Base-by-base conservation (phyloP, 2,329 filamentous ascomycete species). In the Venturia asperata region DNA sequence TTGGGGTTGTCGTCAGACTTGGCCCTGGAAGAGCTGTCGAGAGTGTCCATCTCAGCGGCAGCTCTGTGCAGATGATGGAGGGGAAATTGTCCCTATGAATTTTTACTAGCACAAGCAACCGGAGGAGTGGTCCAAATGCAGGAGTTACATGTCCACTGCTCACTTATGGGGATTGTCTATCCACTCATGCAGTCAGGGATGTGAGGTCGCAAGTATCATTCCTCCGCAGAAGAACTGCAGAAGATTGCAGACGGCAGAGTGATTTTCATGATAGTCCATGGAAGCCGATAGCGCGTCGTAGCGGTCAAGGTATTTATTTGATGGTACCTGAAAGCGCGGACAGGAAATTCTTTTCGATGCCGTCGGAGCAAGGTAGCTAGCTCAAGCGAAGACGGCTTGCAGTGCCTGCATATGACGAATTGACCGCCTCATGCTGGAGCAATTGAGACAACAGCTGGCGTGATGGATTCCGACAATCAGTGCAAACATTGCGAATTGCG, bases 1-100 rank as follows among this genome's bases (percentile, higher is more conserved):
- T 82, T 69, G 75, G 76, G 55, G 75, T 83, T 37, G 75, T 76
- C 45, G 77, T 83, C 60, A 73, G 73, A 64, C 68, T 81, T 71
- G 72, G 74, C 63, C 69, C 74, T 62, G 68, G 69, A 27, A 69
- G 72, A n/a, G 69, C 71, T 4, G 73, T 81, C 24, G 73, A 77
- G 66, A 73, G 70, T 47, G 70, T 81, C n/a, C 73, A 74, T 66
- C 73, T 82, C 61, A 75, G 74, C 67, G 78, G 79, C 39, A 74
- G 70, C 64, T 76, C 79, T 19, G 75, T 81, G 19, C 71, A 74
- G 67, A 76, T 81, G 6, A 78, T 77, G 75, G 70, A 77, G 65
- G 76, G 75, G n/a, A 70, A 43, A 30, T 65, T 73, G 4, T 21
- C 41, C 6, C 37, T 61, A 13, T 42, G 15, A 42, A 42, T 34